Percentiles rank a stretch among this genome's conserved stretches.
Evolutionary conservation across 2,329 filamentous ascomycete species (phyloP).

Genomic region (Coniochaeta ligniaria): DNA sequence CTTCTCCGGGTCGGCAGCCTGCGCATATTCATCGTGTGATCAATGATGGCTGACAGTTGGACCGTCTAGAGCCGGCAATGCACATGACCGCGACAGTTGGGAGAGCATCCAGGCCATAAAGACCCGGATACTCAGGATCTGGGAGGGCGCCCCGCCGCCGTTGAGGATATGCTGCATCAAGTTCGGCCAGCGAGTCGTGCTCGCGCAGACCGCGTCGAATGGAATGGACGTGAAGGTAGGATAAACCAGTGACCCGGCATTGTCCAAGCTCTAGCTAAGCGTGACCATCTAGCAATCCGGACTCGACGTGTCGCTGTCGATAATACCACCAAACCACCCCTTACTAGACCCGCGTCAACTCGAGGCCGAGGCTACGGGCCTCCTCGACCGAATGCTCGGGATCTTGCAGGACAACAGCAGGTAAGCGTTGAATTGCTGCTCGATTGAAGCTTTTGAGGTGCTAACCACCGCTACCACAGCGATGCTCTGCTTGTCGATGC

Average conservation of each 20-base stretch:
- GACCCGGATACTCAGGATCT: slow-evolving; percentile 76
- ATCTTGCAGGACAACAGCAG: slow-evolving; percentile 81
- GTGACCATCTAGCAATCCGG: slow-evolving; percentile 50
- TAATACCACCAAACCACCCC: slow-evolving; percentile 77
- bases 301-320: slow-evolving; percentile 77
- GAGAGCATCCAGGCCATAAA: slow-evolving; percentile 85
- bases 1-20: not conserved
- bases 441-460: not conserved
- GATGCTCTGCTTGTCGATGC: slow-evolving; percentile 86
- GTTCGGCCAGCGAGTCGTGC: slow-evolving; percentile 87
- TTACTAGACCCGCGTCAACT: slow-evolving; percentile 72
- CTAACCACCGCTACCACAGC: slow-evolving; percentile 35
- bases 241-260: slow-evolving; percentile 9
- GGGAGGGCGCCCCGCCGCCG: slow-evolving; percentile 71
- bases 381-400: slow-evolving; percentile 80
- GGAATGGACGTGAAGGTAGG: slow-evolving; percentile 77
- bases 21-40: not conserved
- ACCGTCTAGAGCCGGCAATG: slow-evolving; percentile 68
- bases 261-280: not conserved
- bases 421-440: slow-evolving; percentile 39
- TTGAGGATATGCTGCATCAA: slow-evolving; percentile 94
- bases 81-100: slow-evolving; percentile 76
- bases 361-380: slow-evolving; percentile 85
- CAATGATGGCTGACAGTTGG: slow-evolving; percentile 9
- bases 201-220: slow-evolving; percentile 81